phyloP scores from a whole-genome alignment of 139 green algal genomes.

The Chlamydomonas sp. region DNA sequence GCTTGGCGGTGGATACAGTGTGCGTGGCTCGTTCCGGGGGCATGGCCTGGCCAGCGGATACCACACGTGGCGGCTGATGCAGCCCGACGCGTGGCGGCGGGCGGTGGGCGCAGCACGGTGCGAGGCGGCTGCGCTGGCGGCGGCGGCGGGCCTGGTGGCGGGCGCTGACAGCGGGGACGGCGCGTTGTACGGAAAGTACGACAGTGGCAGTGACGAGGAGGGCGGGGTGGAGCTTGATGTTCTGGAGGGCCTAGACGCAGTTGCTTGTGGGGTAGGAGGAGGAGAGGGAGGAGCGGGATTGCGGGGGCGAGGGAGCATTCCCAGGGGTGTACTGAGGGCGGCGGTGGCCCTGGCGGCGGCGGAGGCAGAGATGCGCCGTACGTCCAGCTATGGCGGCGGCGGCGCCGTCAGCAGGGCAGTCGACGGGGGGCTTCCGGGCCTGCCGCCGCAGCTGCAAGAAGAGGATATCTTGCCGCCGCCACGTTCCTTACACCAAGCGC shows the following conservation, averaged over 20 bases:
- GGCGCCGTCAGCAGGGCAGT: not conserved
- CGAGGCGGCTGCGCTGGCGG: not conserved
- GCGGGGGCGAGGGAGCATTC: not conserved
- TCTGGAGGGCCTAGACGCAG: no score
- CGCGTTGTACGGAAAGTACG: no score
- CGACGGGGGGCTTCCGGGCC: not conserved
- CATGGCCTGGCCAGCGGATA: not conserved
- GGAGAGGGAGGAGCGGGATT: no score
- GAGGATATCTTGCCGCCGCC: not conserved
- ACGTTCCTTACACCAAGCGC: not conserved
- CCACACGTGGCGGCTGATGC: conserved; percentile 25
- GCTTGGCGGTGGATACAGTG: no score
- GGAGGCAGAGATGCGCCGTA: not conserved
- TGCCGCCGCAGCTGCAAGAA: no score
- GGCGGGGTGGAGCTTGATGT: no score
- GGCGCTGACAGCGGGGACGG: no score
- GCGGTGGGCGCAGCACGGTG: not conserved
- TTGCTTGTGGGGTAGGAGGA: no score
- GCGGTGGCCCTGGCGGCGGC: conserved; percentile 13
- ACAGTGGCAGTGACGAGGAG: no score
- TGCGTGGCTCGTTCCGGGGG: no score
- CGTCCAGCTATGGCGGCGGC: not conserved
- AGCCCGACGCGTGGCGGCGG: not conserved
- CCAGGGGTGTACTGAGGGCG: not conserved
- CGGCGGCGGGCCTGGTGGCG: no score